phyloP scores from a whole-genome alignment of 1,284 basidiomycete species.

The Sutorius eximius region DNA sequence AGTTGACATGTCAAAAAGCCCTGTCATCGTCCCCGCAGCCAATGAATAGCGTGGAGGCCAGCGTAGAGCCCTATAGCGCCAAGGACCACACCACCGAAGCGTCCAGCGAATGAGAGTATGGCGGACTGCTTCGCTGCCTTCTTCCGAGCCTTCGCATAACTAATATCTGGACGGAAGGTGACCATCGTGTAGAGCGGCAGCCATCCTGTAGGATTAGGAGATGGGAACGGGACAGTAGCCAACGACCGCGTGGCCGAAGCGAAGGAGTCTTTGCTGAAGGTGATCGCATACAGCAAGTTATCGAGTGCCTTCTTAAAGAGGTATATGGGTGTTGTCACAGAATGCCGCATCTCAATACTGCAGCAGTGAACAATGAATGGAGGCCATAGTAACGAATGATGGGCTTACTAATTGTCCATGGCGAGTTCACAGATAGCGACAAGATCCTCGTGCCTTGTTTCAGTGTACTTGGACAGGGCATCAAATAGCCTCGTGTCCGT shows the following conservation, averaged over 20 bases:
- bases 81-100: constrained; percentile 46
- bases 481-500: constrained; percentile 59
- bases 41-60: constrained; percentile 40
- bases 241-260: constrained; percentile 42
- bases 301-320: constrained; percentile 83
- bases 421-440: constrained; percentile 90
- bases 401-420: constrained; percentile 90
- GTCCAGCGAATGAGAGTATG: constrained; percentile 46
- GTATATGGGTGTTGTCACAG: constrained; percentile 82
- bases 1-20: constrained; percentile 12
- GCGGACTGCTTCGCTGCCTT: constrained; percentile 61
- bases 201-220: constrained; percentile 71
- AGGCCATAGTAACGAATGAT: constrained; percentile 20
- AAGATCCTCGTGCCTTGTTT: constrained; percentile 82
- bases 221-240: constrained; percentile 53
- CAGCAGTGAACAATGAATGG: constrained; percentile 22
- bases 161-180: constrained; percentile 93
- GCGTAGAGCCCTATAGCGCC: constrained; percentile 45
- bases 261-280: constrained; percentile 46
- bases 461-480: constrained; percentile 78
- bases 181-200: constrained; percentile 95
- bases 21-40: constrained; percentile 34
- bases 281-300: constrained; percentile 66
- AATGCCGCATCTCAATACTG: constrained; percentile 93
- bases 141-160: constrained; percentile 73